These are phyloP conservation scores for Carex arenaria DNA, from an alignment of 202 grass and related monocot genomes.

Conservation along the genomic window DNA sequence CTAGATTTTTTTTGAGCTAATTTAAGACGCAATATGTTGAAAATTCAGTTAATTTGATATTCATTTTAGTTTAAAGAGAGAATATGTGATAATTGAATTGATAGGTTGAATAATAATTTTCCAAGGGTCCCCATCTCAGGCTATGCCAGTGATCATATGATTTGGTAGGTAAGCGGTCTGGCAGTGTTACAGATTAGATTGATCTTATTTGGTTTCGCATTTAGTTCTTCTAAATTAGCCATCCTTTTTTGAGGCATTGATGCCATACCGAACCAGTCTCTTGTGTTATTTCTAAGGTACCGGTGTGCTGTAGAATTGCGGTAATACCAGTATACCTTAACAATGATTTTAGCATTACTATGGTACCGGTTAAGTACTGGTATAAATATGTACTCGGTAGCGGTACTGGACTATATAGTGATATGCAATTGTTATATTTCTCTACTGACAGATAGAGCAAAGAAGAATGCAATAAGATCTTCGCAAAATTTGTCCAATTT, in stretches of 20 bases:
- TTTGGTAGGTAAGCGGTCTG: background rate
- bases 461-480: slow-evolving; percentile 48
- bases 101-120: background rate
- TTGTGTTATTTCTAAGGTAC: background rate
- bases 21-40: background rate
- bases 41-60: background rate
- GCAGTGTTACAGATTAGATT: background rate
- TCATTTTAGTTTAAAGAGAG: background rate
- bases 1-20: background rate
- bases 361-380: background rate
- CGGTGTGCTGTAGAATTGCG: background rate
- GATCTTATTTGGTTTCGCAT: background rate
- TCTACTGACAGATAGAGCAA: slow-evolving; percentile 47
- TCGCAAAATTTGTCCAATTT: slow-evolving; percentile 40
- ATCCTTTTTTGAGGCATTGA: background rate
- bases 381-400: background rate
- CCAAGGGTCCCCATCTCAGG: background rate
- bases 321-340: background rate
- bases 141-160: background rate
- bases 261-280: background rate
- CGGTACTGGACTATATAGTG: background rate
- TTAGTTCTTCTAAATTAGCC: background rate
- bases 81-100: background rate
- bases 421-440: background rate
- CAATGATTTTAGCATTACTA: background rate